Evolutionary conservation across 2,329 filamentous ascomycete species (phyloP).

Genomic region (Celoporthe dispersa): DNA sequence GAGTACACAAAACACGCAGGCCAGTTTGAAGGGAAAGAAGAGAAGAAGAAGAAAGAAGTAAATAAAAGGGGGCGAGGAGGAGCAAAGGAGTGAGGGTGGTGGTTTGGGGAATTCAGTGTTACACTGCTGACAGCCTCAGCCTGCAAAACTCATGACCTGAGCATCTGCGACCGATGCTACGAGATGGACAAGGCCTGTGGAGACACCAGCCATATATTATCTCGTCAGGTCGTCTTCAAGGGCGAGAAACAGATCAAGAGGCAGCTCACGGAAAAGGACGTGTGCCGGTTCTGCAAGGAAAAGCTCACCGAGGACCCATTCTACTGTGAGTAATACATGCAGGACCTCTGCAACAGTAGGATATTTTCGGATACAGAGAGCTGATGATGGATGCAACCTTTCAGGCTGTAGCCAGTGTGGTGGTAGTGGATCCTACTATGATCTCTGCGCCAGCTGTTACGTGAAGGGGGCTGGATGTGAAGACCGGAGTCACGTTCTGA

Average conservation of each 20-base stretch:
- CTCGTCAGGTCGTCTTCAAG: constrained; percentile 24
- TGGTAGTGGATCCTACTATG: constrained; percentile 20
- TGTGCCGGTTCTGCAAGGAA: constrained; percentile 25
- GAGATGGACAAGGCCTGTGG: constrained; percentile 24
- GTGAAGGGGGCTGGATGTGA: constrained; percentile 25
- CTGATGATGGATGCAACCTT: constrained; percentile 4
- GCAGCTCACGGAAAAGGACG: constrained; percentile 19
- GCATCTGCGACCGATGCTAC: constrained; percentile 27
- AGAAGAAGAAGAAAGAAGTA: background rate
- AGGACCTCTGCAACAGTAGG: background rate
- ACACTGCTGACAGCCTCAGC: constrained; percentile 16
- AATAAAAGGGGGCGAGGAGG: background rate
- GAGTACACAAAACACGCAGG: background rate
- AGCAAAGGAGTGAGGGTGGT: background rate
- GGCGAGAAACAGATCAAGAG: constrained; percentile 23
- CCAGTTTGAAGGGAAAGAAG: background rate
- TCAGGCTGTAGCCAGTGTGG: constrained; percentile 22
- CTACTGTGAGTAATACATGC: constrained; percentile 22
- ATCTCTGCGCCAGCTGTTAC: constrained; percentile 26
- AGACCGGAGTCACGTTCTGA: constrained; percentile 21
- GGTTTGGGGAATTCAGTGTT: no score
- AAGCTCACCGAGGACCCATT: constrained; percentile 12
- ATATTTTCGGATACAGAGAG: background rate
- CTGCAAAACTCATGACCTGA: constrained; percentile 22
- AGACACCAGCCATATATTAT: constrained; percentile 13